Evolutionary conservation across 768 basidiomycete genomes (phyloP), one percentile per base, ranked within the genome.

Genomic region (Hypsizygus marmoreus): DNA sequence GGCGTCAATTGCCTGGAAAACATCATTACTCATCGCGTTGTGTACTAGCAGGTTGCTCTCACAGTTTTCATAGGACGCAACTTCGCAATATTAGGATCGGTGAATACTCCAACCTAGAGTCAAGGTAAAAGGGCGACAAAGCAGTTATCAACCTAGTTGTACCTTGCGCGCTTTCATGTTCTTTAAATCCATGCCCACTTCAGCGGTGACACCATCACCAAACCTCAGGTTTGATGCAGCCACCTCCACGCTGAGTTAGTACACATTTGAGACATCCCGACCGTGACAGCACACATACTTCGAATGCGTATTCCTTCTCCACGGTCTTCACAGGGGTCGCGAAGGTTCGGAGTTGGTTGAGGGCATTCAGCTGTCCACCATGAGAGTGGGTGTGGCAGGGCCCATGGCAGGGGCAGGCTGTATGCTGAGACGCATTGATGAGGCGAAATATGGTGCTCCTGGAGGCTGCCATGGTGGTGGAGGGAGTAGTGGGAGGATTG

Each of bases 181-280:
- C 76, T 88, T 88, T 56, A 95, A 76, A 65, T 94, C 93, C 87
- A 94, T 91, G 25, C 92, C 93, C 22, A 95, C 88, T 65, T 95
- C 92, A 29, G 76, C 75, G 3, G 92, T 94, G 26, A 92, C 93
- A 23, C 92, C 92, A 51, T 92, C 86, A 1, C 92, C 92, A 58
- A 95, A 95, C 39, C 92, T 74, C 49, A 95, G 67, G 65, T 95
- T 92, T 31, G 88, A 84, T 4, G 93, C 92, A 10, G 92, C 86
- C 33, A 93, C 82, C 88, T 91, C 47, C 17, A 6, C 11, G 5
- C 33, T 17, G 26, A 23, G 37, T 43, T 36, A 47, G 43, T 36
- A 26, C 33, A 44, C 10, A 19, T 22, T 14, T 31, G 2, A 8
- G 17, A 30, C 37, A 1, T 32, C 16, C 9, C 19, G 14, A 26